These are phyloP conservation scores for Sodiomyces alkalinus DNA, from an alignment of 2,329 filamentous ascomycete genomes.

Conservation along the genomic window DNA sequence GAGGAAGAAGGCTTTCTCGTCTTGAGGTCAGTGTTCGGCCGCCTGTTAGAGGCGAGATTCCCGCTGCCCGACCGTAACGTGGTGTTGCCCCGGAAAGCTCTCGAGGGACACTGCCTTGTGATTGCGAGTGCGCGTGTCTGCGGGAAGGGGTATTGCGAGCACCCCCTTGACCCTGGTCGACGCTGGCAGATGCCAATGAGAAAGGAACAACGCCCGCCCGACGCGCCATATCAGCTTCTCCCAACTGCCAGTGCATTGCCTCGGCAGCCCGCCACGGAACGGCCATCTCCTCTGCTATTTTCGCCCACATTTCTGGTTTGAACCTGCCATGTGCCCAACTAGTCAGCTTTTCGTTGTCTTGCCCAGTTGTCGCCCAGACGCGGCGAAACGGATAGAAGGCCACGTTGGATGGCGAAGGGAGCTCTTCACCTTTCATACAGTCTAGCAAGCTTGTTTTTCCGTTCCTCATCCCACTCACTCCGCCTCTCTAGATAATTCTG, in stretches of 20 bases:
- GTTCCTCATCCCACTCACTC: conserved; percentile 92
- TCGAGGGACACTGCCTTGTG: conserved; percentile 28
- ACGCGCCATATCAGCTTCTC: conserved; percentile 84
- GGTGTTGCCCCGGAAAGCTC: conserved; percentile 12
- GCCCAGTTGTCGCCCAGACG: too few relatives aligned
- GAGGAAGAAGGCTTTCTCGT: conserved; percentile 23
- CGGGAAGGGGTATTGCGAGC: conserved; percentile 7
- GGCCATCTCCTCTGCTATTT: conserved; percentile 86
- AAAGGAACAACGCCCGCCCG: conserved; percentile 80
- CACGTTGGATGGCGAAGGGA: background rate
- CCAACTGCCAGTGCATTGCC: conserved; percentile 96
- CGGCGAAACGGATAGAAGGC: background rate
- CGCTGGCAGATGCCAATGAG: conserved; percentile 44
- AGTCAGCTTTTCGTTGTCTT: conserved; percentile 3
- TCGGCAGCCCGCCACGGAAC: conserved; percentile 92
- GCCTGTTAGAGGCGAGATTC: conserved; percentile 15
- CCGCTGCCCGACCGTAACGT: conserved; percentile 23
- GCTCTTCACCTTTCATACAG: conserved; percentile 87
- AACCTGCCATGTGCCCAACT: conserved; percentile 50
- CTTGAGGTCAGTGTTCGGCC: conserved; percentile 22
- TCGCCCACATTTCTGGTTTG: conserved; percentile 96
- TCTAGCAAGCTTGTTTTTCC: conserved; percentile 89
- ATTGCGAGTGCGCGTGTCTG: conserved; percentile 25
- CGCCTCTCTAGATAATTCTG: conserved; percentile 92
- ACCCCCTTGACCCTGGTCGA: conserved; percentile 16